Base-by-base conservation (phyloP, 805 yeast species). In the Starmerella sp. region DNA sequence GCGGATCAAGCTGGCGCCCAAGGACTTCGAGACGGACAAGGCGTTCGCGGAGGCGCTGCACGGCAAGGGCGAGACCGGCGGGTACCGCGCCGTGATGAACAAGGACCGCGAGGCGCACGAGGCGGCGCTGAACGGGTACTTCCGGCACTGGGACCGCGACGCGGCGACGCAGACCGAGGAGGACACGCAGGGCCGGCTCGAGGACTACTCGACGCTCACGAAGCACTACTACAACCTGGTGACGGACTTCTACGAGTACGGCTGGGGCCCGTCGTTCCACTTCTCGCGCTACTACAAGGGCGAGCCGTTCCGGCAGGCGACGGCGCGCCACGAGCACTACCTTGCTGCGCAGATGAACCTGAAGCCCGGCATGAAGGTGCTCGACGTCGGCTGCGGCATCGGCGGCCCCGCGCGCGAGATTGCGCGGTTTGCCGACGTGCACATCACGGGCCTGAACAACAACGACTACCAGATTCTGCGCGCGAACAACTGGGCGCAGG, bases 371-470 rank as follows among this genome's bases (percentile, higher is more conserved):
- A 86, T 85, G 87, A 82, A 83, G 67, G 98, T 91, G 15, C 78
- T 91, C 63, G 98, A 91, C 69, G 98, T 91, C 55, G 98, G 98
- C 48, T 93, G 98, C 76, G 98, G 98, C 77, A 96, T 91, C 65
- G 98, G 98, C 69, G 98, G 98, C 44, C 98, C 98, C 66, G 97
- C 96, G 28, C 84, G 97, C 72, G 96, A 93, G 75, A 91, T 91
- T 66, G 78, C 84, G 58, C 81, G 96, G 69, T 91, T 91, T 76
- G 84, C 97, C 51, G 88, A 84, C 65, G 84, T 89, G 73, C 74
- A 80, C 64, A 77, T 91, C 68, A 86, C 86, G 59, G 98, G 98
- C 51, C 77, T 91, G 65, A 91, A 91, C 77, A 91, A 93, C 77
- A 93, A 93, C 70, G 98, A 93, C 73, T 93, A 93, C 75, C 75